A percentile compares a stretch with the other conserved stretches of the same genome.
These are phyloP conservation scores for Avicennia marina DNA, from an alignment of 257 asterid genomes.

Conservation along the genomic window DNA sequence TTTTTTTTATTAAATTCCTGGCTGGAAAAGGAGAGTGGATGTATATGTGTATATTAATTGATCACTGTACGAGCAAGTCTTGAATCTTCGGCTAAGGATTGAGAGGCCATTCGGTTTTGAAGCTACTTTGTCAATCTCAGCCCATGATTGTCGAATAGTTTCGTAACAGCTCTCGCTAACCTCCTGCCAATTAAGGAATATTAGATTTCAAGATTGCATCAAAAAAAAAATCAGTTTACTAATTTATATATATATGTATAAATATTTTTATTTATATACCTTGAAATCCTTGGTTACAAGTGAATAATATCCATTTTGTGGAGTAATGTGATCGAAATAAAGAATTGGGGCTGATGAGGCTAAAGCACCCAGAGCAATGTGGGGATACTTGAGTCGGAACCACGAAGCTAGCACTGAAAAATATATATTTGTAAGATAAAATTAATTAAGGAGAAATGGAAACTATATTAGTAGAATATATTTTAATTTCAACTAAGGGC, in stretches of 20 bases:
- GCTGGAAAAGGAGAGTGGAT: too few species aligned
- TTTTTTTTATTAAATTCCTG: too few species aligned
- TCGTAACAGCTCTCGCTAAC: constrained; percentile 44
- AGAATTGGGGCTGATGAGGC: constrained; percentile 88
- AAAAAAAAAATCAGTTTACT: too few species aligned
- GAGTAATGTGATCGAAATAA: constrained; percentile 61
- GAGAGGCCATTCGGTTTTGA: constrained; percentile 48
- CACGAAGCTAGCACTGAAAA: constrained; percentile 87
- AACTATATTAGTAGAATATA: too few species aligned
- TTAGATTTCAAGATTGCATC: too few species aligned
- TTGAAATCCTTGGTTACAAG: constrained; percentile 49
- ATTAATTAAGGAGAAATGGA: too few species aligned
- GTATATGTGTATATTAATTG: too few species aligned
- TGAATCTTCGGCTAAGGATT: constrained; percentile 42
- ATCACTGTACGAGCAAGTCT: constrained; percentile 75
- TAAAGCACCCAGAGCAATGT: constrained; percentile 66
- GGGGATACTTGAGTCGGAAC: constrained; percentile 86
- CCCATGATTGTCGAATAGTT: constrained; percentile 64
- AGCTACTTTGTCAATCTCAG: constrained; percentile 53
- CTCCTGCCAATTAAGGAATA: constrained; percentile 39
- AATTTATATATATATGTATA: too few species aligned
- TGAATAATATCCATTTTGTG: constrained; percentile 51
- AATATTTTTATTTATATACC: too few species aligned
- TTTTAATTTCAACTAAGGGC: too few species aligned
- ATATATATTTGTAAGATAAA: too few species aligned